Evolutionary conservation across 495 filamentous ascomycete species (phyloP).

Genomic region (Achaetomiella virescens): DNA sequence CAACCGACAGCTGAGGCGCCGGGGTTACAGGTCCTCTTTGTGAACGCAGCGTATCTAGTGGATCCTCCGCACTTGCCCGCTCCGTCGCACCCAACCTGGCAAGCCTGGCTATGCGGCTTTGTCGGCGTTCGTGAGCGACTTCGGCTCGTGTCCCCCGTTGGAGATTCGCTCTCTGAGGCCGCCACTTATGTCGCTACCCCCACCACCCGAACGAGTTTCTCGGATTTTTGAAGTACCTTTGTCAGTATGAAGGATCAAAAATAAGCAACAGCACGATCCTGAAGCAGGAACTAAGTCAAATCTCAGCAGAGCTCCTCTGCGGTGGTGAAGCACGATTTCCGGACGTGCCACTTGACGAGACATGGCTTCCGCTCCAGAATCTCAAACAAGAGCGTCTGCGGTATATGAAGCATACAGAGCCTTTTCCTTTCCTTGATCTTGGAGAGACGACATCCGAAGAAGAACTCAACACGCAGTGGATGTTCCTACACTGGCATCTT

Average conservation of each 20-base stretch:
- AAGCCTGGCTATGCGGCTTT: conserved; percentile 6
- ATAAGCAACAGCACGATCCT: background rate
- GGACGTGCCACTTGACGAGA: background rate
- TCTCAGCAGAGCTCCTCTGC: background rate
- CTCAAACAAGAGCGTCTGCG: background rate
- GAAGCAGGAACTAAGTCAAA: background rate
- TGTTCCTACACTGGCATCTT: background rate
- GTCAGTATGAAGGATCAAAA: conserved; percentile 12
- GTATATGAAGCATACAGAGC: conserved; percentile 6
- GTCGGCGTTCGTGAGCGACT: conserved; percentile 7
- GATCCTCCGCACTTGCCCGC: background rate
- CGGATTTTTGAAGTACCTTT: conserved; percentile 17
- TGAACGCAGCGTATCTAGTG: conserved; percentile 3
- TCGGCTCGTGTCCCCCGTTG: background rate
- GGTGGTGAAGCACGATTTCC: too few relatives aligned
- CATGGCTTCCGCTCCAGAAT: conserved; percentile 8
- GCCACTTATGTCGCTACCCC: conserved; percentile 23
- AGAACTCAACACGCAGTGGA: conserved; percentile 6
- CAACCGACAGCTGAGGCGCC: background rate
- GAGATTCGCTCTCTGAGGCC: conserved; percentile 18
- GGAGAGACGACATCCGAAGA: background rate
- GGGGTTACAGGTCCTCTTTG: background rate
- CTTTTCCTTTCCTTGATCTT: conserved; percentile 9
- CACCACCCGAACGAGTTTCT: conserved; percentile 26
- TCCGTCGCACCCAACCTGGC: background rate